Evolutionary conservation across 441 rosid species (phyloP).

Genomic region (Populus hybrid): DNA sequence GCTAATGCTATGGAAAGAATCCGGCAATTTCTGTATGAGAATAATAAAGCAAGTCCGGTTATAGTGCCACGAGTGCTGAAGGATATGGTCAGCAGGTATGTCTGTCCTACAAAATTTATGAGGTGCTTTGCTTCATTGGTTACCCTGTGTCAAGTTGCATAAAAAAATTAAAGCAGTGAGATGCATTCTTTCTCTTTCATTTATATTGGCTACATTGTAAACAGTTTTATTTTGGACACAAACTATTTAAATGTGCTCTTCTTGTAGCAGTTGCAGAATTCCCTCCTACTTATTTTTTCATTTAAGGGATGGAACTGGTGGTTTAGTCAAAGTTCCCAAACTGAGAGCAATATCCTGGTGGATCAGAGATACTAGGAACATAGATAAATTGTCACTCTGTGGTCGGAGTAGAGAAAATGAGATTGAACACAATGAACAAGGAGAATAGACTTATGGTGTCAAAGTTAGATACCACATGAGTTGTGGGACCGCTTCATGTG

Average conservation of each 20-base stretch:
- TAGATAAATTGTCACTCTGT: background rate
- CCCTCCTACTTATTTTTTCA: background rate
- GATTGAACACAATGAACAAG: slow-evolving; percentile 8
- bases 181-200: background rate
- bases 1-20: slow-evolving; percentile 86
- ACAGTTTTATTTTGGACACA: background rate
- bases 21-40: slow-evolving; percentile 55
- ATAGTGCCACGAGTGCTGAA: slow-evolving; percentile 61
- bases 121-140: background rate
- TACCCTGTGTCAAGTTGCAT: background rate
- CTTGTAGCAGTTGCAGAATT: background rate
- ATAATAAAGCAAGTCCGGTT: slow-evolving; percentile 83
- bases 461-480: background rate
- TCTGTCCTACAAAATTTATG: slow-evolving; percentile 4
- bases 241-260: background rate
- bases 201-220: background rate
- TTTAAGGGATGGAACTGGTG: background rate
- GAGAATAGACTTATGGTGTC: background rate
- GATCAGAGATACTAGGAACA: background rate
- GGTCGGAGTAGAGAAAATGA: slow-evolving; percentile 9
- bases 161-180: background rate
- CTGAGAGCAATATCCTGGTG: background rate
- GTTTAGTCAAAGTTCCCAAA: slow-evolving; percentile 2
- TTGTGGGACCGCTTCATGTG: slow-evolving; percentile 1
- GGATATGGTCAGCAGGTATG: slow-evolving; percentile 75